Percentiles rank a stretch among this genome's conserved stretches.
Conservation (phyloP, 75 land plant genomes). For the Larix kaempferi region DNA sequence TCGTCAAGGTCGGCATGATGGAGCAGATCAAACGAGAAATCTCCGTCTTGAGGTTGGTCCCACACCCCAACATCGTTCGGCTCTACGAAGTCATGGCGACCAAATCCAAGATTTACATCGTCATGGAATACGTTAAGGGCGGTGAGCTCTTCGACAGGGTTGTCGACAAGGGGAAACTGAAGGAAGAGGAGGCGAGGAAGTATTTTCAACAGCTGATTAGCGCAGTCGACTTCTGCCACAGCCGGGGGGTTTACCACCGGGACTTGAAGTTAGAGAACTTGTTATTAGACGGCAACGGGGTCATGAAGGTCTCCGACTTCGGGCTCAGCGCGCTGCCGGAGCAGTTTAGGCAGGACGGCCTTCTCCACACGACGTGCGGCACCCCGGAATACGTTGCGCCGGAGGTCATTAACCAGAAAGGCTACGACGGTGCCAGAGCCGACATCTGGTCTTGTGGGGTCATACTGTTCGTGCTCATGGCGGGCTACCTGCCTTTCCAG, state of each 20-base stretch:
- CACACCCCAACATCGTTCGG: slow-evolving; percentile 42
- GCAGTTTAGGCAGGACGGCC: neutral
- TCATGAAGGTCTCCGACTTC: slow-evolving; percentile 55
- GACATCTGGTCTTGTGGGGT: slow-evolving; percentile 22
- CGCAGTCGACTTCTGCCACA: slow-evolving; percentile 54
- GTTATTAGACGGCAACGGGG: slow-evolving; percentile 43
- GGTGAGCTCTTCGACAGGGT: slow-evolving; percentile 25
- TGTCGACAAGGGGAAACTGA: slow-evolving; percentile 7
- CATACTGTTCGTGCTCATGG: slow-evolving; percentile 17
- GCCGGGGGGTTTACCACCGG: slow-evolving; percentile 55
- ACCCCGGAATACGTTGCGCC: slow-evolving; percentile 16
- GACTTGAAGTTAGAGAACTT: slow-evolving; percentile 62
- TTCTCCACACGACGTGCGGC: slow-evolving; percentile 61
- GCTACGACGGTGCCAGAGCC: slow-evolving; percentile 20
- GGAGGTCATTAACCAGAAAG: slow-evolving; percentile 13
- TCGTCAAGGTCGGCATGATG: neutral
- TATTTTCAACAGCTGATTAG: slow-evolving; percentile 59
- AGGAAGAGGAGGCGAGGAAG: slow-evolving; percentile 46
- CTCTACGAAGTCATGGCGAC: slow-evolving; percentile 29
- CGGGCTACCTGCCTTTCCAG: slow-evolving; percentile 22
- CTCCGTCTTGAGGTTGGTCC: slow-evolving; percentile 28
- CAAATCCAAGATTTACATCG: slow-evolving; percentile 30
- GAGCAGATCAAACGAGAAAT: slow-evolving; percentile 44
- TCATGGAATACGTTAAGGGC: slow-evolving; percentile 27
- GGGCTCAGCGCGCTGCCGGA: slow-evolving; percentile 50